Percentiles rank a stretch among this genome's conserved stretches.
Evolutionary conservation across 495 filamentous ascomycete species (phyloP).

Genomic region (Xylaria nigripes): DNA sequence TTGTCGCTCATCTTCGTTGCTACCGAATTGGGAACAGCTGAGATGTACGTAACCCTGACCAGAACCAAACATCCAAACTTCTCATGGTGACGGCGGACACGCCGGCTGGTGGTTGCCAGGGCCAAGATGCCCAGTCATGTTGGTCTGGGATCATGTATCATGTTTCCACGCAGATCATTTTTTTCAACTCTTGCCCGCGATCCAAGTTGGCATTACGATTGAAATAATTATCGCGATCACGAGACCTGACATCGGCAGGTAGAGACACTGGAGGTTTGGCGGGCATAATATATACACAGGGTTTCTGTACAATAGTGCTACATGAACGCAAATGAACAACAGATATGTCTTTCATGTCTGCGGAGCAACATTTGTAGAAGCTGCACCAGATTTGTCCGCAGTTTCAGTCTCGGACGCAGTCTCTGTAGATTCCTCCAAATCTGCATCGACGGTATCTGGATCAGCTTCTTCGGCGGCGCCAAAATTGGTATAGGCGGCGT

Average conservation of each 20-base stretch:
- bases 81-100: too few relatives aligned
- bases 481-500: constrained; percentile 40
- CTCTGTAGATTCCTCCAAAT: constrained; percentile 11
- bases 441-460: constrained; percentile 5
- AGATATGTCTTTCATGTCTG: neutral
- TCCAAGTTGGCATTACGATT: too few relatives aligned
- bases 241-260: neutral
- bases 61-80: too few relatives aligned
- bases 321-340: constrained; percentile 10
- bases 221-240: too few relatives aligned
- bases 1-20: too few relatives aligned
- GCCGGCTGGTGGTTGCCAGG: too few relatives aligned
- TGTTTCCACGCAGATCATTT: too few relatives aligned
- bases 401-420: neutral
- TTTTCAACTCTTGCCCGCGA: too few relatives aligned
- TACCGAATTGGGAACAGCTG: too few relatives aligned
- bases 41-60: too few relatives aligned
- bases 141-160: too few relatives aligned
- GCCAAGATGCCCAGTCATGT: too few relatives aligned
- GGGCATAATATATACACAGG: constrained; percentile 7
- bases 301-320: constrained; percentile 22
- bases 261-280: neutral
- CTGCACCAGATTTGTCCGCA: neutral
- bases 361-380: neutral
- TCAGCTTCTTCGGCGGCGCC: constrained; percentile 25